Evolutionary conservation across 2,329 filamentous ascomycete genomes (phyloP).

Genomic region (Lecanicillium sp.): DNA sequence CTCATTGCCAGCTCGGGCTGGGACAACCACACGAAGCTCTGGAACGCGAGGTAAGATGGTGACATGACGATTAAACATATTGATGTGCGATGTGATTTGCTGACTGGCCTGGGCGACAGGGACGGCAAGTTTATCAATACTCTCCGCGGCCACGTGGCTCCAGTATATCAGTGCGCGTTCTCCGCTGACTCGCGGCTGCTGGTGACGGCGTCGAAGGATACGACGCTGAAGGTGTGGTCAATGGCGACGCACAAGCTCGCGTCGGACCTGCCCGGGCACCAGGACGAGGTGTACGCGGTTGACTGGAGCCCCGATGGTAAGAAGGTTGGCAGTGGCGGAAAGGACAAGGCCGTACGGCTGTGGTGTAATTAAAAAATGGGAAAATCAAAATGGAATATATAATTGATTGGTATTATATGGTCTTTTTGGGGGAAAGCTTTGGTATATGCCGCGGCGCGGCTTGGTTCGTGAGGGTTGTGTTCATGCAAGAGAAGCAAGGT

Average conservation of each 20-base stretch:
- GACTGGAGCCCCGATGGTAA: constrained; percentile 93
- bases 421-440: neutral
- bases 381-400: neutral
- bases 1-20: constrained; percentile 85
- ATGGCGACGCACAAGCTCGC: constrained; percentile 77
- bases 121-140: constrained; percentile 78
- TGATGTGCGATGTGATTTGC: constrained; percentile 35
- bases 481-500: constrained; percentile 2
- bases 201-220: constrained; percentile 85
- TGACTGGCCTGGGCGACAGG: constrained; percentile 29
- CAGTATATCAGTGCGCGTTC: constrained; percentile 90
- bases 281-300: constrained; percentile 88
- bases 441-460: neutral
- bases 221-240: constrained; percentile 92
- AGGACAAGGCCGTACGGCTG: constrained; percentile 72
- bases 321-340: constrained; percentile 83
- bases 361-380: constrained; percentile 51
- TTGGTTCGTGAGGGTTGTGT: neutral
- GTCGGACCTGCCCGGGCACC: constrained; percentile 77
- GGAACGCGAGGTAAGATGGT: constrained; percentile 63
- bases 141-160: constrained; percentile 78
- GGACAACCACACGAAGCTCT: constrained; percentile 93
- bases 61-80: neutral
- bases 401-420: neutral
- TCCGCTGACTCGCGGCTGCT: constrained; percentile 86